phyloP scores from a whole-genome alignment of 2,329 filamentous ascomycete genomes.

The Trichoderma atrobrunneum region DNA sequence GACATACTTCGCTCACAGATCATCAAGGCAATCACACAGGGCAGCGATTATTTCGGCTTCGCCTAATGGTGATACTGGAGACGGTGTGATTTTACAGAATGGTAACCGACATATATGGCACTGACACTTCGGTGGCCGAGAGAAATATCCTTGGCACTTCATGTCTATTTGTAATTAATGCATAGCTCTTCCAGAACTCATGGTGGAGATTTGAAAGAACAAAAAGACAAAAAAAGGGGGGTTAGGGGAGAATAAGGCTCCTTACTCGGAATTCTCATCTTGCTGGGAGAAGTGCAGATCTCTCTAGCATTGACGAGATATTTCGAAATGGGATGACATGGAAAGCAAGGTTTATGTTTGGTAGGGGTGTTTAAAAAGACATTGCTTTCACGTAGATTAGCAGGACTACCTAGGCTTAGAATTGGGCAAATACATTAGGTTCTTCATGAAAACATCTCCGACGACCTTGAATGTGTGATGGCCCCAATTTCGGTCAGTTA shows the following conservation, averaged over 20 bases:
- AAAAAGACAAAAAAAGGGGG: neutral
- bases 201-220: neutral
- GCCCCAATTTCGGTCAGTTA: neutral
- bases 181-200: conserved; percentile 17
- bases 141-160: neutral
- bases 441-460: neutral
- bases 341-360: conserved; percentile 11
- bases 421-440: conserved; percentile 14
- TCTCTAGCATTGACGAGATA: conserved; percentile 20
- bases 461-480: neutral
- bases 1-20: conserved; percentile 83
- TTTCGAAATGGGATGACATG: conserved; percentile 10
- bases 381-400: conserved; percentile 16
- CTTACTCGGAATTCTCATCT: neutral
- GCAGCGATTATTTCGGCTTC: conserved; percentile 96
- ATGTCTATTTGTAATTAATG: conserved; percentile 20
- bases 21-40: conserved; percentile 94
- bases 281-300: conserved; percentile 36
- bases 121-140: neutral
- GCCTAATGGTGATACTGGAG: conserved; percentile 55
- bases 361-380: conserved; percentile 19
- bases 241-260: neutral
- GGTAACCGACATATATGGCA: neutral
- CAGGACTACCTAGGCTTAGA: conserved; percentile 12
- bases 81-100: neutral